These are phyloP conservation scores for Corinectria fuckeliana DNA, from an alignment of 2,329 filamentous ascomycete species.

Conservation along the genomic window DNA sequence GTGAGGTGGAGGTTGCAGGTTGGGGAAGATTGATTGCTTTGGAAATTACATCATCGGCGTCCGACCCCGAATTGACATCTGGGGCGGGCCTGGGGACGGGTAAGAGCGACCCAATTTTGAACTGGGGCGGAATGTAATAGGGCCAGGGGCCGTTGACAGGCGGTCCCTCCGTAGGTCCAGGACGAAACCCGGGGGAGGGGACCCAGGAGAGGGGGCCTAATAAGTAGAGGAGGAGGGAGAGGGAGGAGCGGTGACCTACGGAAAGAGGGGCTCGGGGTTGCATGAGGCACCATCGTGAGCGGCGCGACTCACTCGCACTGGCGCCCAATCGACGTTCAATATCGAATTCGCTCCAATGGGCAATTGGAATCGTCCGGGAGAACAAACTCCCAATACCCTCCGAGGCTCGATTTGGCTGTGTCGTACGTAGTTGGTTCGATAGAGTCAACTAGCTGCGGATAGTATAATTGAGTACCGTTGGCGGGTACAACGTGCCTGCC, in stretches of 20 bases:
- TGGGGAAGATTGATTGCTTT: constrained; percentile 27
- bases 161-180: background rate
- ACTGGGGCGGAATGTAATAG: background rate
- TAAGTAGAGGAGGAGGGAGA: background rate
- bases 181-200: background rate
- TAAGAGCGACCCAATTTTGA: constrained; percentile 4
- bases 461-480: background rate
- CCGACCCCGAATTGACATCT: constrained; percentile 1
- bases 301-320: constrained; percentile 29
- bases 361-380: background rate
- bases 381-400: background rate
- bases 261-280: constrained; percentile 57
- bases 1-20: constrained; percentile 4
- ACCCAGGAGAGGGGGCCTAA: no score
- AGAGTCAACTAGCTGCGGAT: background rate
- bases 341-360: background rate
- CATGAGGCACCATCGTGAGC: constrained; percentile 37
- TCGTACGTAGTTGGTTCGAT: background rate
- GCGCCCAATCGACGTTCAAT: background rate
- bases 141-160: background rate
- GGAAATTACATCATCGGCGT: constrained; percentile 36
- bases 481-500: background rate
- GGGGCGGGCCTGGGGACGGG: constrained; percentile 12
- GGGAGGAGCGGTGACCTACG: constrained; percentile 49
- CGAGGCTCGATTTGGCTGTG: background rate